These are phyloP conservation scores for Rhododendron molle DNA, from an alignment of 148 eudicot species.

Conservation along the genomic window DNA sequence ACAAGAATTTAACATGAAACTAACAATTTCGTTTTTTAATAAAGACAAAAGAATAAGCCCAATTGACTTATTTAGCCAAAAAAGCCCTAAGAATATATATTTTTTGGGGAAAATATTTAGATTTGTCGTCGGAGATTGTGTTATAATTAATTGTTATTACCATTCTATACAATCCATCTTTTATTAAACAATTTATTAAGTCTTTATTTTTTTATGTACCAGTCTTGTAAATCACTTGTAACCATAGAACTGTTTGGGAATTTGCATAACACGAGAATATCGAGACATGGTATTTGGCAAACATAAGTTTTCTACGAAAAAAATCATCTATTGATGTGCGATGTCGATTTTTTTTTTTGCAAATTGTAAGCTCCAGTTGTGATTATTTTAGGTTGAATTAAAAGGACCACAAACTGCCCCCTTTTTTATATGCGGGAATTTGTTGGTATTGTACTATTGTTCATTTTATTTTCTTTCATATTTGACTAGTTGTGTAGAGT, in stretches of 20 bases:
- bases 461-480: not conserved
- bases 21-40: no score
- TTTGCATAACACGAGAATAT: not conserved
- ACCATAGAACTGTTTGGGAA: not conserved
- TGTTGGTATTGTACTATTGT: not conserved
- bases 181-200: not conserved
- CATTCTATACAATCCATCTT: not conserved
- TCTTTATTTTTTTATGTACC: not conserved
- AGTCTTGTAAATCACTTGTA: no score
- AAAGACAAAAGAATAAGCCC: no score
- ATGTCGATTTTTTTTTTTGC: not conserved
- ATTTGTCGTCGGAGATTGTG: not conserved
- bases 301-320: not conserved
- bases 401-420: not conserved
- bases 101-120: not conserved
- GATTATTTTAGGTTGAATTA: not conserved
- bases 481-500: not conserved
- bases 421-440: not conserved
- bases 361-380: not conserved
- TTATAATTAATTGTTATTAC: not conserved
- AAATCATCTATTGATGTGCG: not conserved
- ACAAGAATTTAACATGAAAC: no score
- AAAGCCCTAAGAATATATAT: not conserved
- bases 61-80: no score
- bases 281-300: not conserved